Conservation (phyloP, 768 basidiomycete species). For the Xerocomus potaroensis region DNA sequence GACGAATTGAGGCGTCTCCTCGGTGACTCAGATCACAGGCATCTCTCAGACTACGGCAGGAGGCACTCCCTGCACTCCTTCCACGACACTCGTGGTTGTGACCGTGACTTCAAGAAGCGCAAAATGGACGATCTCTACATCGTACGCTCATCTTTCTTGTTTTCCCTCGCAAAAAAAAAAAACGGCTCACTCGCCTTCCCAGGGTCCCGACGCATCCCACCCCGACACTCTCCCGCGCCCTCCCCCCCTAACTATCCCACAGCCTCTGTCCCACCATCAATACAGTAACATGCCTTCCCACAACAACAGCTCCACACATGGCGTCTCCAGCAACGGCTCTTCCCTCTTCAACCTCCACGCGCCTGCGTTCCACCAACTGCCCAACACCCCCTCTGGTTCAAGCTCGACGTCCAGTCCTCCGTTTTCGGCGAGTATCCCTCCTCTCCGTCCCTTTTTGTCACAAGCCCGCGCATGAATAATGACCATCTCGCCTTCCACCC, state of each 20-base stretch:
- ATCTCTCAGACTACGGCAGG: constrained; percentile 41
- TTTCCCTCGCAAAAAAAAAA: not conserved
- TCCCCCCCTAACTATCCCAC: constrained; percentile 62
- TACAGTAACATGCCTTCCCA: constrained; percentile 42
- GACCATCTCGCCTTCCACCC: constrained; percentile 39
- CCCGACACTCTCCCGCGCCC: constrained; percentile 34
- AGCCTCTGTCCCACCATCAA: constrained; percentile 46
- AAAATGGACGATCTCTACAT: constrained; percentile 61
- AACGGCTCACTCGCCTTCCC: not conserved
- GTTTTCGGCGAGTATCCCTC: constrained; percentile 81
- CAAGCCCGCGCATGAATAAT: constrained; percentile 49
- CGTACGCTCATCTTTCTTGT: constrained; percentile 34
- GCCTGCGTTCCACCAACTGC: constrained; percentile 56
- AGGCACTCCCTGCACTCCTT: constrained; percentile 44
- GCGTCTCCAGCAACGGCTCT: constrained; percentile 35
- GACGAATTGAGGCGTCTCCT: constrained; percentile 70
- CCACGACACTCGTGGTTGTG: constrained; percentile 45
- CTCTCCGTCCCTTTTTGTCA: constrained; percentile 30
- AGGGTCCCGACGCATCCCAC: constrained; percentile 48
- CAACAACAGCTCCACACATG: constrained; percentile 37
- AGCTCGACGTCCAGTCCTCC: constrained; percentile 73
- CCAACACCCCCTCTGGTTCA: constrained; percentile 67
- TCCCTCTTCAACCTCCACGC: constrained; percentile 52
- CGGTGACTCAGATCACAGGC: constrained; percentile 39
- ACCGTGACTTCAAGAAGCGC: constrained; percentile 60